phyloP scores from a whole-genome alignment of 352 stramenopile genomes.

The Aphanomyces cochlioides region DNA sequence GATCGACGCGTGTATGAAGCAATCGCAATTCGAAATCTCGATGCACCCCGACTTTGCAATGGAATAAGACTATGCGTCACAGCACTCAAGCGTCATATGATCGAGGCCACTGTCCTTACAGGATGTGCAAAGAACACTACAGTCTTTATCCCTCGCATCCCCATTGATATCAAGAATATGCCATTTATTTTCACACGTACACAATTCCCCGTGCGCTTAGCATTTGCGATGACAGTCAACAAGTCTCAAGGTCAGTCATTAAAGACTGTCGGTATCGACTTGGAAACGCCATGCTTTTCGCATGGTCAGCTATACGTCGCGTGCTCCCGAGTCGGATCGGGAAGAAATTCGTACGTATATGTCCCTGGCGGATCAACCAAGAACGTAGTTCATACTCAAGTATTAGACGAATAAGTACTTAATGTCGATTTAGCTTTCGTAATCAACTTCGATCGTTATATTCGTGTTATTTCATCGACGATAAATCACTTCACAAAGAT shows the following conservation, averaged over 20 bases:
- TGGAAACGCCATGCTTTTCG: conserved; percentile 27
- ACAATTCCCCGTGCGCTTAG: conserved; percentile 34
- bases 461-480: neutral
- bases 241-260: conserved; percentile 34
- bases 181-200: conserved; percentile 31
- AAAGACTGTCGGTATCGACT: conserved; percentile 28
- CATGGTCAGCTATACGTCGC: conserved; percentile 34
- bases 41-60: conserved; percentile 31
- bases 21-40: conserved; percentile 30
- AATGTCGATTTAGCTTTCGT: neutral
- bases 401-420: conserved; percentile 14
- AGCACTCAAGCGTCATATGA: conserved; percentile 20
- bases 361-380: neutral
- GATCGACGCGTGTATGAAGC: neutral
- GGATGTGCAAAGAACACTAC: conserved; percentile 6
- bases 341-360: conserved; percentile 6
- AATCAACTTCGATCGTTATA: conserved; percentile 7
- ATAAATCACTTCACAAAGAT: too few species aligned
- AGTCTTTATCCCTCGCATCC: conserved; percentile 30
- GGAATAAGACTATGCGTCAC: conserved; percentile 29
- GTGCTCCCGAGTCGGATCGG: conserved; percentile 18
- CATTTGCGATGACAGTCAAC: conserved; percentile 36
- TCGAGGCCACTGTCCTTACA: conserved; percentile 27
- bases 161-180: conserved; percentile 30
- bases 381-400: conserved; percentile 26